phyloP scores from a whole-genome alignment of 169 alveolate species.

The Eimeria tenella region DNA sequence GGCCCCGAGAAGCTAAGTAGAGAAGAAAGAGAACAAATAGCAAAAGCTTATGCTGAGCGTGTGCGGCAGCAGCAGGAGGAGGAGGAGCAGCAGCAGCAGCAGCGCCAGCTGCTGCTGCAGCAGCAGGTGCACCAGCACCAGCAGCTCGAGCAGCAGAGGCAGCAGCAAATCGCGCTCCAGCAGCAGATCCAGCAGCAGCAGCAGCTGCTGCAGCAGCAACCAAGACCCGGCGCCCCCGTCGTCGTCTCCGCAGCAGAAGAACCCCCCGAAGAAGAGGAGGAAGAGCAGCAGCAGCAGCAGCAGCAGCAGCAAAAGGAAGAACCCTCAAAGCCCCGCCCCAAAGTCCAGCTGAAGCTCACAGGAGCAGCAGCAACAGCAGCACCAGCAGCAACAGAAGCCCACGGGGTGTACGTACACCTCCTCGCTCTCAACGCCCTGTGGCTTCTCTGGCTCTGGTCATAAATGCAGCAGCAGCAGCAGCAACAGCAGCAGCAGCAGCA shows the following conservation, averaged over 20 bases:
- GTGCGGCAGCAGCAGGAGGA: constrained; percentile 4
- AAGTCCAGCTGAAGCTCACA: background rate
- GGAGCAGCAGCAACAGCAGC: constrained; percentile 3
- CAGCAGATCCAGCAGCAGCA: background rate
- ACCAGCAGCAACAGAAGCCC: background rate
- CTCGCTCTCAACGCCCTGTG: background rate
- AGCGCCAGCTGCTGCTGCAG: constrained; percentile 10
- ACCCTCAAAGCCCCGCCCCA: background rate
- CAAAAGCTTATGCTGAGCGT: background rate
- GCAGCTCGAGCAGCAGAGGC: background rate
- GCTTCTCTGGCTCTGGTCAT: background rate
- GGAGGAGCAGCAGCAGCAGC: constrained; percentile 1
- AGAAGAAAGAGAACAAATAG: background rate
- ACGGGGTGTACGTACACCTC: background rate
- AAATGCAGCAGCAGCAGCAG: too few species aligned
- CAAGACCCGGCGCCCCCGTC: constrained; percentile 14
- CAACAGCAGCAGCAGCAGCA: too few species aligned
- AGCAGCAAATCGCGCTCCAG: constrained; percentile 1
- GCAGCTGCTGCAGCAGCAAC: constrained; percentile 15
- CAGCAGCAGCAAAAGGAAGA: background rate
- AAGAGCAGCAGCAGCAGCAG: background rate
- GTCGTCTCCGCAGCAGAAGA: background rate
- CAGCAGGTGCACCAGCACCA: constrained; percentile 2
- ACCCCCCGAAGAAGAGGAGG: background rate
- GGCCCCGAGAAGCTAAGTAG: background rate